Conservation (phyloP, 345 rosid species). For the Mangifera indica region DNA sequence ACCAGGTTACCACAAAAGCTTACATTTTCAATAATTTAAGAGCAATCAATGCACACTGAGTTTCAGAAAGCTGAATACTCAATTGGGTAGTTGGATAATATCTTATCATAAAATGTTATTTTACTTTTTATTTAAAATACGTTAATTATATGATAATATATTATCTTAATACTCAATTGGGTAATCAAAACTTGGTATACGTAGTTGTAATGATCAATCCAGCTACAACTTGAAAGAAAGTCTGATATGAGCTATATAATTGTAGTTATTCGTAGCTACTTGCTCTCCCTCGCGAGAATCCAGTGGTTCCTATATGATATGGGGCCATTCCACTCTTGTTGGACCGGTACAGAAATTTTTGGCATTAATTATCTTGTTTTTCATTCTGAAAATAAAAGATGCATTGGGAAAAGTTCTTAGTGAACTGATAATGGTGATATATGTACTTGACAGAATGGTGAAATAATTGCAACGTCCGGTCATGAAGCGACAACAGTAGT, state of each 20-base stretch:
- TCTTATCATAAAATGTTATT: too few species aligned
- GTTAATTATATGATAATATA: too few species aligned
- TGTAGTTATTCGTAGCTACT: conserved; percentile 30
- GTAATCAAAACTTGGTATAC: too few species aligned
- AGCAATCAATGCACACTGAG: too few species aligned
- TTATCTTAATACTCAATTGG: too few species aligned
- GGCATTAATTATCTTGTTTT: neutral
- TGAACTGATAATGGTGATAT: neutral
- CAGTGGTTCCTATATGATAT: conserved; percentile 19
- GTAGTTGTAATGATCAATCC: too few species aligned
- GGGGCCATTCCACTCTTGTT: conserved; percentile 34
- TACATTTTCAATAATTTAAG: neutral
- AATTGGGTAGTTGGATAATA: too few species aligned
- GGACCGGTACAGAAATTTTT: conserved; percentile 15
- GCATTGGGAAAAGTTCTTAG: neutral
- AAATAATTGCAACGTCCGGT: conserved; percentile 20
- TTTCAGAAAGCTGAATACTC: too few species aligned
- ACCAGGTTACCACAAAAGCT: conserved; percentile 17
- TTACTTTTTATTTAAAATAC: too few species aligned
- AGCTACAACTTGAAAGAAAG: neutral
- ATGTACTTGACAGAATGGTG: conserved; percentile 20
- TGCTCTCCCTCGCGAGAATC: conserved; percentile 32
- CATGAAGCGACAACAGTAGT: conserved; percentile 22
- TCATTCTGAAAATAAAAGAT: neutral
- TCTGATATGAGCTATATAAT: neutral